Evolutionary conservation across 2,329 filamentous ascomycete genomes (phyloP).

Genomic region (Penicillium sp.): DNA sequence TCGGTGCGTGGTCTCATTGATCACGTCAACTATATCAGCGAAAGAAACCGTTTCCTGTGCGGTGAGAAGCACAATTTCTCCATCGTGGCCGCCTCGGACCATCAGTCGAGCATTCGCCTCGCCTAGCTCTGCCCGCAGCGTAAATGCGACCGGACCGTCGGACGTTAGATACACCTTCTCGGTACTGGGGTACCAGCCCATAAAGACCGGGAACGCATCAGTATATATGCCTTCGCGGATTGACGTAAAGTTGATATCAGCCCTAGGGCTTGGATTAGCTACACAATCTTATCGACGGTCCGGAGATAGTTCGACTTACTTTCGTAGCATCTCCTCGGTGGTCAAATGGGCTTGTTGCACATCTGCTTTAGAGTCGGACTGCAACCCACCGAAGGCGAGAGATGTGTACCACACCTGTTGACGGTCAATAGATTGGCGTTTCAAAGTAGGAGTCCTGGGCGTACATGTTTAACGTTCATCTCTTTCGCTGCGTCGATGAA

Average conservation of each 20-base stretch:
- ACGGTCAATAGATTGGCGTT: conserved; percentile 52
- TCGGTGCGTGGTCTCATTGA: conserved; percentile 38
- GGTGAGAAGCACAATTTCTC: conserved; percentile 41
- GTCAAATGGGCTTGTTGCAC: conserved; percentile 61
- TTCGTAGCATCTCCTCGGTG: conserved; percentile 54
- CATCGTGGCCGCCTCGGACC: conserved; percentile 38
- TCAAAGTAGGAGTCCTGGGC: conserved; percentile 32
- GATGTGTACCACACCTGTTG: conserved; percentile 57
- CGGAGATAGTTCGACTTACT: conserved; percentile 21
- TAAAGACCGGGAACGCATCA: conserved; percentile 61
- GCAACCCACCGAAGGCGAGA: conserved; percentile 55
- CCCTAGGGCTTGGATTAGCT: conserved; percentile 21
- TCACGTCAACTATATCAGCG: conserved; percentile 37
- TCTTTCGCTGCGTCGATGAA: conserved; percentile 56
- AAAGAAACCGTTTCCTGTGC: conserved; percentile 37
- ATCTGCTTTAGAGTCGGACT: conserved; percentile 43
- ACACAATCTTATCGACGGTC: background rate
- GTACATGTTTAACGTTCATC: conserved; percentile 53
- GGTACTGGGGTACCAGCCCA: conserved; percentile 43
- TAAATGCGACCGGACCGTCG: conserved; percentile 52
- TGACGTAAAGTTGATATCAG: conserved; percentile 51
- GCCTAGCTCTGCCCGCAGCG: conserved; percentile 54
- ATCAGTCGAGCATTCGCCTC: conserved; percentile 56
- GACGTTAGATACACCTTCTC: conserved; percentile 33
- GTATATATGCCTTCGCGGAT: conserved; percentile 61